These are phyloP conservation scores for Skeletonema potamos DNA, from an alignment of 108 stramenopile genomes.

Conservation along the genomic window DNA sequence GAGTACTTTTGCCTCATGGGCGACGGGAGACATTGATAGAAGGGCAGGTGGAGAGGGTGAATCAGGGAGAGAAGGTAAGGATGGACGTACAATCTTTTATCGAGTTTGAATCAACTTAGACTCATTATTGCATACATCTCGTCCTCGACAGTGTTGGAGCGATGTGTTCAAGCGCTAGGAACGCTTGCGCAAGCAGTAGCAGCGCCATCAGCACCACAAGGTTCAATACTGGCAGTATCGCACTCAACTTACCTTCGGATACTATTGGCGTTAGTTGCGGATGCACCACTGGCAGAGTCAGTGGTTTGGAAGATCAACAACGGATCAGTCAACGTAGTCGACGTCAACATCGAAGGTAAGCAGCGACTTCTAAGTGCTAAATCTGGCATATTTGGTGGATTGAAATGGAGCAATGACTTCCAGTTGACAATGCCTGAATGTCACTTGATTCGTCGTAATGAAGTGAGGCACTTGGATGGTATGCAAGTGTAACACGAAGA, in stretches of 20 bases:
- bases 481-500: conserved; percentile 18
- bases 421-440: conserved; percentile 50
- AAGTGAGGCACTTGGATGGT: conserved; percentile 65
- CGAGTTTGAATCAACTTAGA: neutral
- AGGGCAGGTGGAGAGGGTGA: conserved; percentile 62
- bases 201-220: conserved; percentile 16
- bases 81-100: neutral
- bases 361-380: conserved; percentile 26
- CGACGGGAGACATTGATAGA: conserved; percentile 61
- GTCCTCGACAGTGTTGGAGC: neutral
- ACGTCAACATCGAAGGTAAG: conserved; percentile 48
- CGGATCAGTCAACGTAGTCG: conserved; percentile 71
- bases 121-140: neutral
- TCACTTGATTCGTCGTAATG: conserved; percentile 58
- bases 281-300: conserved; percentile 59
- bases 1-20: conserved; percentile 63
- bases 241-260: conserved; percentile 73
- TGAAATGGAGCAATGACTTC: conserved; percentile 4
- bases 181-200: conserved; percentile 23
- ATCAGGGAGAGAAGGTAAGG: conserved; percentile 63
- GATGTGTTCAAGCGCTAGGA: conserved; percentile 29
- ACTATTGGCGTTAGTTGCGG: conserved; percentile 50
- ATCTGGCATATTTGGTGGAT: conserved; percentile 55
- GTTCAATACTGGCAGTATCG: conserved; percentile 53
- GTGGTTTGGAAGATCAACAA: conserved; percentile 52